phyloP scores from a whole-genome alignment of 768 basidiomycete genomes.

The Boletus sensibilis region DNA sequence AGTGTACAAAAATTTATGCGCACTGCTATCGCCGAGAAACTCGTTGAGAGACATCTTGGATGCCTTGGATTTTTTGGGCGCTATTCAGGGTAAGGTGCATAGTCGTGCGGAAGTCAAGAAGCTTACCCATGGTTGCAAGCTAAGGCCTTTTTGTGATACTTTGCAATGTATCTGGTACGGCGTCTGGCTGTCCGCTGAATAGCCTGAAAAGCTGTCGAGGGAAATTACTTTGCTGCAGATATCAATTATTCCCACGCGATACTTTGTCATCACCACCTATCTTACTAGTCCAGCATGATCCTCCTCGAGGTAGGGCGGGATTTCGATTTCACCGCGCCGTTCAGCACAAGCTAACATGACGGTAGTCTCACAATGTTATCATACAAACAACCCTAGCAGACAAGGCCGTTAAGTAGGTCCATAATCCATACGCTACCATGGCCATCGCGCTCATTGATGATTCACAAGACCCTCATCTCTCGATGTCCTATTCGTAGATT shows the following conservation, averaged over 20 bases:
- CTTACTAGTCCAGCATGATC: slow-evolving; percentile 54
- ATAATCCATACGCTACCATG: background rate
- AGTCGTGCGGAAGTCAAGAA: background rate
- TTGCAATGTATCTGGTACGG: slow-evolving; percentile 6
- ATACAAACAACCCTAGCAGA: slow-evolving; percentile 88
- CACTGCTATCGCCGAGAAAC: slow-evolving; percentile 86
- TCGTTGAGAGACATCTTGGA: slow-evolving; percentile 92
- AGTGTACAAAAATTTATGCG: slow-evolving; percentile 33
- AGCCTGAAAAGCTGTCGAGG: slow-evolving; percentile 21
- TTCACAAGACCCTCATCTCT: slow-evolving; percentile 75
- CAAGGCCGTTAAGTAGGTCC: slow-evolving; percentile 76
- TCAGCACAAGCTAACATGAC: slow-evolving; percentile 8
- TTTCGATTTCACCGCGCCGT: background rate
- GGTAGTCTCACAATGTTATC: slow-evolving; percentile 86
- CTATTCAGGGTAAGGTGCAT: slow-evolving; percentile 38
- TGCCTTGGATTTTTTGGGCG: slow-evolving; percentile 80
- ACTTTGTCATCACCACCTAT: slow-evolving; percentile 16
- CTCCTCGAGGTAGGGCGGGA: slow-evolving; percentile 65
- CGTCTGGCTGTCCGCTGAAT: slow-evolving; percentile 6
- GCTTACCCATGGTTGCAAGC: slow-evolving; percentile 29
- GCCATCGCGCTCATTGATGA: slow-evolving; percentile 16
- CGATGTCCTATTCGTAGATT: slow-evolving; percentile 97
- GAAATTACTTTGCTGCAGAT: slow-evolving; percentile 20
- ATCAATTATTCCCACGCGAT: slow-evolving; percentile 31
- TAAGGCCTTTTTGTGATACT: slow-evolving; percentile 13